These are phyloP conservation scores for Clitoria ternatea DNA, from an alignment of 306 rosid species.

Conservation along the genomic window DNA sequence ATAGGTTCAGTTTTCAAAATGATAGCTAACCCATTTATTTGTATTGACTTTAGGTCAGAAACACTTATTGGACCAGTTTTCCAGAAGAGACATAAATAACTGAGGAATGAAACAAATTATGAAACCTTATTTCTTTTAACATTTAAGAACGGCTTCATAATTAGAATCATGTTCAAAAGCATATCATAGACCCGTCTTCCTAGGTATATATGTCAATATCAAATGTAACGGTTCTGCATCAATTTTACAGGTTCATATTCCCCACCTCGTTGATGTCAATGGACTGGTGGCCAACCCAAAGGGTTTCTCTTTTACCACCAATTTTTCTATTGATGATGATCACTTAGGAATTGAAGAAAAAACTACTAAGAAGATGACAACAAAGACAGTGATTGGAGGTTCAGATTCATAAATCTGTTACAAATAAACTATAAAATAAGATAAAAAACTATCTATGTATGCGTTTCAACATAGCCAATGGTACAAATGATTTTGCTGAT, in stretches of 20 bases:
- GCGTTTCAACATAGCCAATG: background rate
- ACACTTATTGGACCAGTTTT: background rate
- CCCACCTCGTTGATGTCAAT: slow-evolving; percentile 12
- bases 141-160: background rate
- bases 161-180: background rate
- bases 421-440: background rate
- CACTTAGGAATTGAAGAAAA: background rate
- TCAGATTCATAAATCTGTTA: background rate
- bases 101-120: background rate
- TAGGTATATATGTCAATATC: slow-evolving; percentile 1
- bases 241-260: slow-evolving; percentile 16
- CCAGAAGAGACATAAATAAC: slow-evolving; percentile 2
- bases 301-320: slow-evolving; percentile 12
- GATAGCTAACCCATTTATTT: background rate
- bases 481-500: background rate
- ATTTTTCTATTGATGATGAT: background rate
- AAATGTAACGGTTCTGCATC: background rate
- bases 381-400: slow-evolving; percentile 6
- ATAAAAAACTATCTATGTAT: slow-evolving; percentile 1
- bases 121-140: background rate
- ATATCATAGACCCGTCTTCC: slow-evolving; percentile 6
- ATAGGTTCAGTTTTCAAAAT: slow-evolving; percentile 5
- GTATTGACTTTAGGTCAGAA: slow-evolving; percentile 8
- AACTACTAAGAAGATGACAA: background rate
- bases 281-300: background rate